A percentile compares a stretch with the other conserved stretches of the same genome.
Evolutionary conservation across 1,284 basidiomycete genomes (phyloP).

Genomic region (Spongiforma sp.): DNA sequence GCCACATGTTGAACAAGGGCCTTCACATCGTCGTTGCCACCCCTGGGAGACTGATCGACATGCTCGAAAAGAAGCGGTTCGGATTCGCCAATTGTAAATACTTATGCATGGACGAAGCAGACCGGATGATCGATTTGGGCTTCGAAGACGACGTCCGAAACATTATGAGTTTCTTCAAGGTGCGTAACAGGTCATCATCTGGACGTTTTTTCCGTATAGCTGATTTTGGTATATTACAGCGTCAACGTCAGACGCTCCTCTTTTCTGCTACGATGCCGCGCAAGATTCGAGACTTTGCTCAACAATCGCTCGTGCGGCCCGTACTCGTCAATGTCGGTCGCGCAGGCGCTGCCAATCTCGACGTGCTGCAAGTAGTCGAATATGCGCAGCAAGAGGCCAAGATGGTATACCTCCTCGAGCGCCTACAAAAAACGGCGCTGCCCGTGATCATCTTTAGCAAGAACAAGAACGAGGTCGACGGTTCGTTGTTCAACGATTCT

Average conservation of each 20-base stretch:
- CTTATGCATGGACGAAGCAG: slow-evolving; percentile 98
- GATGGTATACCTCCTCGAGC: slow-evolving; percentile 98
- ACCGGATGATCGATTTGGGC: slow-evolving; percentile 98
- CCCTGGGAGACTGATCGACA: slow-evolving; percentile 95
- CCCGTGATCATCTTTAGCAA: slow-evolving; percentile 98
- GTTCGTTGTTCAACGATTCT: too few species aligned
- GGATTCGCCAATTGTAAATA: slow-evolving; percentile 93
- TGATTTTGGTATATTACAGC: slow-evolving; percentile 37
- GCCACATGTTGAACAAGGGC: slow-evolving; percentile 84
- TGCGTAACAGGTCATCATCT: slow-evolving; percentile 37
- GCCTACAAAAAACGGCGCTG: slow-evolving; percentile 96
- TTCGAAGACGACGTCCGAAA: slow-evolving; percentile 99
- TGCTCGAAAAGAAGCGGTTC: slow-evolving; percentile 93
- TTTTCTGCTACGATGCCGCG: slow-evolving; percentile 99
- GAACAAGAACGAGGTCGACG: slow-evolving; percentile 99
- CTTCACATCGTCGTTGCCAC: too few species aligned
- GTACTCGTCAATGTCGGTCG: slow-evolving; percentile 97
- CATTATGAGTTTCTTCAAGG: slow-evolving; percentile 99
- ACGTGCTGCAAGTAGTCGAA: slow-evolving; percentile 97
- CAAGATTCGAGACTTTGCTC: slow-evolving; percentile 99
- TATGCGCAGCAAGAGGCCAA: slow-evolving; percentile 99
- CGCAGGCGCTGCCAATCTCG: slow-evolving; percentile 96
- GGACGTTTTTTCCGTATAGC: neutral
- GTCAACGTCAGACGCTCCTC: slow-evolving; percentile 95
- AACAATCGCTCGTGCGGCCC: slow-evolving; percentile 93